phyloP scores from a whole-genome alignment of 2,329 filamentous ascomycete species.

The Fusarium haematococcum region DNA sequence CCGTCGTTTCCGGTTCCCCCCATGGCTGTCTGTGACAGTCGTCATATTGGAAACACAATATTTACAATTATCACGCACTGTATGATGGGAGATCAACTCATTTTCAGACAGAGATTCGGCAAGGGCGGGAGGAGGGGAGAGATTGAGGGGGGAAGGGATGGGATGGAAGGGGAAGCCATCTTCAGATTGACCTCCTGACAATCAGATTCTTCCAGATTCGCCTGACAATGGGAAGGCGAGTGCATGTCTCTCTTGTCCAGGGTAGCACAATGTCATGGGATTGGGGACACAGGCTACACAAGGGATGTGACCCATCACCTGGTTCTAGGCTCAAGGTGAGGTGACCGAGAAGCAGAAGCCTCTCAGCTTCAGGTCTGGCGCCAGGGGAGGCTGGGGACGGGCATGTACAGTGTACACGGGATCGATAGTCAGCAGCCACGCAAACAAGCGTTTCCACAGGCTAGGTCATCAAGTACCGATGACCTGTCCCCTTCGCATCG shows the following conservation, averaged over 20 bases:
- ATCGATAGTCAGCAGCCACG: constrained; percentile 4
- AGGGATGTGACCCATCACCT: constrained; percentile 30
- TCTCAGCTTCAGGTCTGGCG: constrained; percentile 17
- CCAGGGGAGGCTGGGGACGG: constrained; percentile 10
- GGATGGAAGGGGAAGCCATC: constrained; percentile 4
- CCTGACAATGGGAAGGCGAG: constrained; percentile 4
- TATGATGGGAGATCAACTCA: constrained; percentile 1
- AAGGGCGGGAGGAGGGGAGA: constrained; percentile 7
- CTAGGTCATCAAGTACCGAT: background rate
- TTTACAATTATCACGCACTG: constrained; percentile 22
- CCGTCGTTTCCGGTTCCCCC: constrained; percentile 1
- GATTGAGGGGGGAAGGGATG: background rate
- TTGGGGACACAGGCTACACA: constrained; percentile 2
- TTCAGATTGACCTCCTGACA: constrained; percentile 14
- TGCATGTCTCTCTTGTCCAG: constrained; percentile 16
- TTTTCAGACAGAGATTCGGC: constrained; percentile 11
- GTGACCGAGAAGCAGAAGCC: constrained; percentile 17
- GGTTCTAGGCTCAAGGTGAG: constrained; percentile 8
- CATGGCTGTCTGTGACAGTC: constrained; percentile 13
- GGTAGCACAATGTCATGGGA: constrained; percentile 33
- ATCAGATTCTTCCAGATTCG: constrained; percentile 17
- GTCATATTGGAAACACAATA: constrained; percentile 24
- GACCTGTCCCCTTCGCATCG: background rate
- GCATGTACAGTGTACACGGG: constrained; percentile 16
- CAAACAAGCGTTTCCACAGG: background rate